These are phyloP conservation scores for Aspergillus ustus DNA, from an alignment of 2,329 filamentous ascomycete species.

Conservation along the genomic window DNA sequence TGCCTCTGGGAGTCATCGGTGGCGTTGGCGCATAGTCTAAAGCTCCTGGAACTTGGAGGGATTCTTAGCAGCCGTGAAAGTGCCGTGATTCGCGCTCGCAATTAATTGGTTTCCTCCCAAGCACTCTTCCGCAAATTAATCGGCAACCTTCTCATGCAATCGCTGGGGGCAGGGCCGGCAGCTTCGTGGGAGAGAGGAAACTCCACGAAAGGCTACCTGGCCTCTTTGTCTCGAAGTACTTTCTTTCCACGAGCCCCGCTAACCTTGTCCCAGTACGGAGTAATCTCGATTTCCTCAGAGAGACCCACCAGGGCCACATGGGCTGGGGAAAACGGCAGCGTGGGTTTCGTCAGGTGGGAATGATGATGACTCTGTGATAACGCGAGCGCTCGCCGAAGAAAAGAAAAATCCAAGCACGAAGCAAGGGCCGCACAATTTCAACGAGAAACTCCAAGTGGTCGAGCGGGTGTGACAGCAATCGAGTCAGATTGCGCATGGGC, in stretches of 20 bases:
- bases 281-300: too few relatives aligned
- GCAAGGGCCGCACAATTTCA: constrained; percentile 4
- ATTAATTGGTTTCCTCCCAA: not conserved
- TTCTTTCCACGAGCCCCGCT: not conserved
- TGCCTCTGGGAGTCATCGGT: constrained; percentile 7
- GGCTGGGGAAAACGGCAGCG: not conserved
- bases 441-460: constrained; percentile 13
- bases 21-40: constrained; percentile 14
- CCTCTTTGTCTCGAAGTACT: not conserved
- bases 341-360: not conserved
- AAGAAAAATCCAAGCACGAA: not conserved
- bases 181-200: not conserved
- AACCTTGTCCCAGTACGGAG: not conserved
- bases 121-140: constrained; percentile 6
- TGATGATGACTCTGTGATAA: not conserved
- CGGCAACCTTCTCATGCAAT: not conserved
- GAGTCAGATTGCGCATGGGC: not conserved
- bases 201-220: not conserved
- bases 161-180: not conserved
- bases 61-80: constrained; percentile 10
- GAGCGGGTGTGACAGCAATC: constrained; percentile 2
- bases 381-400: not conserved
- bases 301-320: constrained; percentile 6
- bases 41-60: constrained; percentile 9
- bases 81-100: constrained; percentile 13